phyloP scores from a whole-genome alignment of 805 yeast species.

The Kuraishia ogatae region DNA sequence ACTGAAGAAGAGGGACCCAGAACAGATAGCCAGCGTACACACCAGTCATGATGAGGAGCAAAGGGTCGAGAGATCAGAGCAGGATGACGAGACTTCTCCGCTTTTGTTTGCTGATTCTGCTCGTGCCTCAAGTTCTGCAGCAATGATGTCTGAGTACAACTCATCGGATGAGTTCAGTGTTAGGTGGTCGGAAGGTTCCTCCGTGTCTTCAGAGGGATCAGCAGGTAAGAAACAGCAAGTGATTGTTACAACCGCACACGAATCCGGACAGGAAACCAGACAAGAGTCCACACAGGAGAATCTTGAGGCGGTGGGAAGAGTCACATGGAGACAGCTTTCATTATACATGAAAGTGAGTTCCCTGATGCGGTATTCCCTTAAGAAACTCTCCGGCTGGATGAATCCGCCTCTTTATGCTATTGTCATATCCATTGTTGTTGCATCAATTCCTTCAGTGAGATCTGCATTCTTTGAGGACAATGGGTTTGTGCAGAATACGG shows the following conservation, averaged over 20 bases:
- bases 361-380: constrained; percentile 5
- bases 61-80: background rate
- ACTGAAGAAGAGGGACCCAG: constrained; percentile 39
- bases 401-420: constrained; percentile 82
- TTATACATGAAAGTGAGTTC: background rate
- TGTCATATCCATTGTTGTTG: constrained; percentile 60
- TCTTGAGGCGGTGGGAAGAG: background rate
- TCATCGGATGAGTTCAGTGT: background rate
- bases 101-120: background rate
- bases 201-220: background rate
- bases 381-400: constrained; percentile 36
- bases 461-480: constrained; percentile 44
- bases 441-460: constrained; percentile 53
- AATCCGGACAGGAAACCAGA: background rate
- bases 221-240: background rate
- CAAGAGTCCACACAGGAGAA: background rate
- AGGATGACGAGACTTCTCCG: background rate
- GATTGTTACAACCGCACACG: background rate
- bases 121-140: background rate
- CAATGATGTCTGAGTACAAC: background rate
- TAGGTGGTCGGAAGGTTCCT: background rate
- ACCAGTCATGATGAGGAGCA: background rate
- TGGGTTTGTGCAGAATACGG: constrained; percentile 59
- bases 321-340: background rate
- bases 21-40: constrained; percentile 12